Evolutionary conservation across 495 filamentous ascomycete species (phyloP).

Genomic region (Echria macrotheca): DNA sequence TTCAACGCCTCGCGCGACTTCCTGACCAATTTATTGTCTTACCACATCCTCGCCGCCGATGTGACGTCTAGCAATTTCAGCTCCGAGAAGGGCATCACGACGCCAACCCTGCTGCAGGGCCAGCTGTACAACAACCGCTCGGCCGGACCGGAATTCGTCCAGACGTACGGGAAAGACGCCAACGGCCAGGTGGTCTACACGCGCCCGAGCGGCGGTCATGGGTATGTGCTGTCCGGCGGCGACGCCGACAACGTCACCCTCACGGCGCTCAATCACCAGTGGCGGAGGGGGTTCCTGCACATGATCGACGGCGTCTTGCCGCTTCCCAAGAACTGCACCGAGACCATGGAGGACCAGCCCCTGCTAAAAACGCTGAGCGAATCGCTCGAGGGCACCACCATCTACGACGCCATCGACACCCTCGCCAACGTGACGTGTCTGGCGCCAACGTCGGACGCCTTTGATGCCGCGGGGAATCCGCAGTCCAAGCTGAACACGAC

Average conservation of each 20-base stretch:
- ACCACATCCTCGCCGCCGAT: constrained; percentile 13
- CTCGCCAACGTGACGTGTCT: constrained; percentile 29
- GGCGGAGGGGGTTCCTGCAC: constrained; percentile 12
- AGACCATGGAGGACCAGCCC: constrained; percentile 16
- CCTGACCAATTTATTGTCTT: constrained; percentile 3
- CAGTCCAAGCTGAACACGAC: constrained; percentile 17
- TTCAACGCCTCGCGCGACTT: background rate
- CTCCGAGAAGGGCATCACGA: constrained; percentile 11
- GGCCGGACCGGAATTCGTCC: constrained; percentile 3
- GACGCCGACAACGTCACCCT: constrained; percentile 1
- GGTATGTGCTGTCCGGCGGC: background rate
- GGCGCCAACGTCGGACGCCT: constrained; percentile 26
- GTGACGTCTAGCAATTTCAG: constrained; percentile 8
- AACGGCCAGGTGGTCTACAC: constrained; percentile 13
- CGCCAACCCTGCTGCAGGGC: constrained; percentile 15
- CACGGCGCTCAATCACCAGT: constrained; percentile 2
- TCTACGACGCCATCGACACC: constrained; percentile 20
- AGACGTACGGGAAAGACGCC: constrained; percentile 2
- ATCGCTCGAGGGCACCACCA: constrained; percentile 17
- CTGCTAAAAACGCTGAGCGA: constrained; percentile 19
- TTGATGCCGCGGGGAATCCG: constrained; percentile 21
- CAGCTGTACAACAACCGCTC: constrained; percentile 20
- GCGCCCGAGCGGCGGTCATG: background rate
- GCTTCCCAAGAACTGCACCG: constrained; percentile 20
- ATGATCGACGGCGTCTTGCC: constrained; percentile 21